These are phyloP conservation scores for Diplodia mutila DNA, from an alignment of 2,329 filamentous ascomycete genomes.

Conservation along the genomic window DNA sequence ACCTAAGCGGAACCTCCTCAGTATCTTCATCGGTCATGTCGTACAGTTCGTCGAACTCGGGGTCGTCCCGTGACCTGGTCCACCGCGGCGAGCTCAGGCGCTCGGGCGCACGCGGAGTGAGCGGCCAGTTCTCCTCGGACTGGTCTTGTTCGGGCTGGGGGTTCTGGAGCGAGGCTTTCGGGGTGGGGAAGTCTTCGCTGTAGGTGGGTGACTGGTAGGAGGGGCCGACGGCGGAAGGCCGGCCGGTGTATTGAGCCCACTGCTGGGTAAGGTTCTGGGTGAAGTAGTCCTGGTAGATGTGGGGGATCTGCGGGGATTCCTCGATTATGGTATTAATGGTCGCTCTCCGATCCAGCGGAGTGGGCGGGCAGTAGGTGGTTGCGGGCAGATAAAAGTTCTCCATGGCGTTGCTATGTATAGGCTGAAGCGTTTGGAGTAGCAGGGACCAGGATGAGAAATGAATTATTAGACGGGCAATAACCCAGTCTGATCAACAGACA, in stretches of 20 bases:
- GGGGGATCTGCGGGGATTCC: conserved; percentile 46
- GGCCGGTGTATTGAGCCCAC: conserved; percentile 23
- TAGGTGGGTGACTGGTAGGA: conserved; percentile 48
- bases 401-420: conserved; percentile 35
- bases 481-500: conserved; percentile 19
- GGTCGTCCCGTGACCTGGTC: conserved; percentile 68
- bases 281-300: conserved; percentile 24
- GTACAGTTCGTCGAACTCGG: conserved; percentile 85
- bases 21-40: conserved; percentile 75
- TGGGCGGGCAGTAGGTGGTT: conserved; percentile 55
- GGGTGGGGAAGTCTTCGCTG: conserved; percentile 69
- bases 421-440: conserved; percentile 8
- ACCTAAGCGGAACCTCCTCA: conserved; percentile 56
- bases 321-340: conserved; percentile 69
- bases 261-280: conserved; percentile 9
- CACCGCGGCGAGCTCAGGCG: conserved; percentile 66
- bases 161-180: conserved; percentile 58
- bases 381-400: conserved; percentile 52
- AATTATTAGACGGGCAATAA: conserved; percentile 21
- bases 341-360: conserved; percentile 62
- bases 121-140: conserved; percentile 7
- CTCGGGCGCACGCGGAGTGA: conserved; percentile 43
- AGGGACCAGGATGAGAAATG: neutral
- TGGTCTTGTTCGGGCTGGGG: conserved; percentile 61
- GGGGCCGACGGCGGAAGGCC: conserved; percentile 45